Base-by-base conservation (phyloP, 306 rosid genomes). In the Potentilla sterilis region DNA sequence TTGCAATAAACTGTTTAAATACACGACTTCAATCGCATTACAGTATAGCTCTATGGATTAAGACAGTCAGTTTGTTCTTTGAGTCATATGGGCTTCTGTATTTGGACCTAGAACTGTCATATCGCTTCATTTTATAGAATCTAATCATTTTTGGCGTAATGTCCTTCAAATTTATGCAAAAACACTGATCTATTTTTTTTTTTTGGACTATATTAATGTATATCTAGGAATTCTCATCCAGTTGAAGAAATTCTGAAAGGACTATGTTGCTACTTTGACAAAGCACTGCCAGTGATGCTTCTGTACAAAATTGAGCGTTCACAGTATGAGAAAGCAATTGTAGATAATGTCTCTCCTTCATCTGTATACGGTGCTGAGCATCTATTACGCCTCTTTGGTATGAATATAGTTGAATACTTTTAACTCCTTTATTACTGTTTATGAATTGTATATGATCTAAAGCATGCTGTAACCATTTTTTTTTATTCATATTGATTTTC, bases 351-450 rank as follows among this genome's bases (percentile, higher is more conserved):
- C 52, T 59, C 78, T 76, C 98, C 97, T 62, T 89, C 97, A 73
- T 54, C 89, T 72, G 79, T 92, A 70, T 92, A 95, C 49, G 98
- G 97, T 34, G 96, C 98, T 44, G 97, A 95, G 79, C 98, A 94
- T 88, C 88, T 94, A 72, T 75, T 94, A 59, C 97, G 96, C 35
- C 98, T 87, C 66, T 90, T 92, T 34, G 96, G 98, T 94, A 92
- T 58, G 86, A 61, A 28, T 79, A 2, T 77, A 46, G 66, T 35
- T 71, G 71, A 28, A 41, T 75, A 59, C n/a, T 9, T 28, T 37
- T 5, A 37, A 54, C 19, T 52, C 35, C 64, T 37, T 72, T 19
- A 38, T 10, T 51, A n/a, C 37, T 35, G 5, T 37, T 72, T 2
- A 32, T 15, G 28, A 59, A 18, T 7, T 21, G 32, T 44, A 34